Base-by-base conservation (phyloP, 306 rosid genomes). In the Gastrolobium bilobum region DNA sequence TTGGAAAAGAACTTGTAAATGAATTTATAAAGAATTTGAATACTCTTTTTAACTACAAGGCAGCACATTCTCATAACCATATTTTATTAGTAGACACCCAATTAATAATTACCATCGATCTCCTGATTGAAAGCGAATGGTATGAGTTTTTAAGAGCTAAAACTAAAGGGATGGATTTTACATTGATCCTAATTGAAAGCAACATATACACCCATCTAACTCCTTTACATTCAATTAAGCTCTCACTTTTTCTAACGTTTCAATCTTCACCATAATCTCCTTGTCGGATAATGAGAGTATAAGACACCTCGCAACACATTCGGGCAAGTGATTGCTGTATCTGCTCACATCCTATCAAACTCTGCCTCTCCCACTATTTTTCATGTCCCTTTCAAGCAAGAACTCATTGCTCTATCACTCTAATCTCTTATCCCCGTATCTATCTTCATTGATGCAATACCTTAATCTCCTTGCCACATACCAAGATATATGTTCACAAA, bases 321-420 rank as follows among this genome's bases (percentile, higher is more conserved):
- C 7, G 2, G 38, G 53, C 38, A 72, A 39, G 26, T 26, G 44
- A n/a, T 33, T 69, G 11, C 8, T 10, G 3, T 56, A 39, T 50
- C 14, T 44, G 35, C 66, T 6, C 66, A 6, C 52, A 2, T 14
- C 53, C 2, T 58, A 30, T 30, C 42, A 34, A 20, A 30, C 67
- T 44, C 35, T 13, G 50, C 6, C 3, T 64, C 34, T 53, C 54
- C 35, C 47, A 31, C 30, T 47, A 57, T 14, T 57, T 79, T 53
- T 89, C 73, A 67, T 30, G 74, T 43, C 39, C 58, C 68, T 86
- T 79, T 76, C 85, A 84, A 83, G 93, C 89, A 86, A 84, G 71
- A 65, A 33, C 82, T 26, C 8, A 71, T 63, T 51, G 79, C 80
- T 78, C 77, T 67, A 68, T 73, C 76, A 44, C 31, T 82, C 33